Percentiles rank a stretch among this genome's conserved stretches.
phyloP scores from a whole-genome alignment of 2,329 filamentous ascomycete genomes.

The Juglanconis juglandina region DNA sequence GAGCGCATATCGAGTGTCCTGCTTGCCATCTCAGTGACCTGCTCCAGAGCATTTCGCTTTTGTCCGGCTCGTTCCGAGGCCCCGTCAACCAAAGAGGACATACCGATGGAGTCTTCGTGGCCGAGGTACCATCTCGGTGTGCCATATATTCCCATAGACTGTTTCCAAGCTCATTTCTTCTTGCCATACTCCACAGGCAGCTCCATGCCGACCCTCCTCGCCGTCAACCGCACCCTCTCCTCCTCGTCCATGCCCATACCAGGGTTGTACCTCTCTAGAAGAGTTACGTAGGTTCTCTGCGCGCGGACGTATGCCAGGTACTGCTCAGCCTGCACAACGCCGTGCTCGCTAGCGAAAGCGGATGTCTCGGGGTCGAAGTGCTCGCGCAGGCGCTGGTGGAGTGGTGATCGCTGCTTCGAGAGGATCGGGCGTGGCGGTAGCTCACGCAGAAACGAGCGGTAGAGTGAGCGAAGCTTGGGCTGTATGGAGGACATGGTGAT shows the following conservation, averaged over 20 bases:
- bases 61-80: too few relatives aligned
- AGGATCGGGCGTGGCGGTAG: constrained; percentile 68
- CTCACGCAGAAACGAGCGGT: constrained; percentile 85
- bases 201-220: constrained; percentile 85
- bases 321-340: constrained; percentile 62
- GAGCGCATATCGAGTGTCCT: neutral
- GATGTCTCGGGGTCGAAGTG: constrained; percentile 44
- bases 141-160: neutral
- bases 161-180: constrained; percentile 10
- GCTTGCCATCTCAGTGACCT: neutral
- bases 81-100: neutral
- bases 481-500: constrained; percentile 33
- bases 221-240: constrained; percentile 79
- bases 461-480: constrained; percentile 68
- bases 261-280: constrained; percentile 91
- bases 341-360: constrained; percentile 23
- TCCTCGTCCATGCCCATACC: constrained; percentile 84
- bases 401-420: constrained; percentile 56
- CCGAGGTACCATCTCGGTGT: neutral
- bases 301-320: constrained; percentile 75
- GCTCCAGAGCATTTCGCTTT: neutral
- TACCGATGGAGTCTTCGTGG: neutral
- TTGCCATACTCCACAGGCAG: constrained; percentile 62
- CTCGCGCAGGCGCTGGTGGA: constrained; percentile 67
- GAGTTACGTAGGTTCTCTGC: constrained; percentile 77